Evolutionary conservation across 768 basidiomycete genomes (phyloP).

Genomic region (Porpolomopsis calyptriformis): DNA sequence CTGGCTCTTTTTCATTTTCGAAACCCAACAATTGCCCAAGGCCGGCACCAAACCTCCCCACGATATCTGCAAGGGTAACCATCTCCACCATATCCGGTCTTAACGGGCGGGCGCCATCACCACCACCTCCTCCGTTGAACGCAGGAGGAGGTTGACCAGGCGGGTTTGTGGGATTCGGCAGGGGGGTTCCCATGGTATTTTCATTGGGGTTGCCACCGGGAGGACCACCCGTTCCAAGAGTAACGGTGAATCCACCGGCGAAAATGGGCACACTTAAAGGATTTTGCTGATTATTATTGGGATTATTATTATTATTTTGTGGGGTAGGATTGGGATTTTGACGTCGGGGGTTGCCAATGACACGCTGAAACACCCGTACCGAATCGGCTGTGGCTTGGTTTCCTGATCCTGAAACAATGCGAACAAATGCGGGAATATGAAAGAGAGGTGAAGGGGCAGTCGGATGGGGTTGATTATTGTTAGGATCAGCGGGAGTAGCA

Average conservation of each 20-base stretch:
- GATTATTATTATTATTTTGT: constrained; percentile 2
- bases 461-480: constrained; percentile 15
- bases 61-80: constrained; percentile 4
- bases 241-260: constrained; percentile 13
- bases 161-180: not conserved
- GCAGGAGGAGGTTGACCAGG: no score
- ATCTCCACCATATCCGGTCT: not conserved
- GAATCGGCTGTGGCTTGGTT: constrained; percentile 7
- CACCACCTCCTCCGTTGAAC: no score
- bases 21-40: constrained; percentile 14
- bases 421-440: constrained; percentile 3
- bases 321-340: not conserved
- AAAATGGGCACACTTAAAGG: constrained; percentile 2
- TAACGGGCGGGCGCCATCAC: not conserved
- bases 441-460: constrained; percentile 10
- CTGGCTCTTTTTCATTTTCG: constrained; percentile 28
- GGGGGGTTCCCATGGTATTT: not conserved
- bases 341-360: constrained; percentile 1
- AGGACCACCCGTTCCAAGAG: constrained; percentile 6
- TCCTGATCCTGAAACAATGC: not conserved
- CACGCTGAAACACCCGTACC: constrained; percentile 14
- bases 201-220: not conserved
- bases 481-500: constrained; percentile 17
- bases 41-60: constrained; percentile 10
- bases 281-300: constrained; percentile 1